Evolutionary conservation across 139 green algal species (phyloP).

Genomic region (Chlamydomonas sp.): DNA sequence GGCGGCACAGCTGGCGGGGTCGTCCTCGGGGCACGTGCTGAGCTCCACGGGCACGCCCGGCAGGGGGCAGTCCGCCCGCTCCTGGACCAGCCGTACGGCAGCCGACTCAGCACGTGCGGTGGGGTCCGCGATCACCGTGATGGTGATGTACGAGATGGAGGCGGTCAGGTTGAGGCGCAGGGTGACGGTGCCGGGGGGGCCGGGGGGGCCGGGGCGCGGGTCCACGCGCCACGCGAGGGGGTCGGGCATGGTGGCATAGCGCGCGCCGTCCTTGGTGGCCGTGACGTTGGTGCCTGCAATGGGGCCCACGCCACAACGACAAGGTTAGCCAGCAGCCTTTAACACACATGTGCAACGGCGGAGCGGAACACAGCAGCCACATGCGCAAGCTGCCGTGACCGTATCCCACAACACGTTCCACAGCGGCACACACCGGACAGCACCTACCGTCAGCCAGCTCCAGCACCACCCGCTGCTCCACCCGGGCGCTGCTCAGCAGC

Average conservation of each 20-base stretch:
- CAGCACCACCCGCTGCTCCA: not conserved
- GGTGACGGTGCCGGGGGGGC: not conserved
- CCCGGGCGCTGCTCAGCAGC: not conserved
- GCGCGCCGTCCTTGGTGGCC: not conserved
- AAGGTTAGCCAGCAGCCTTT: no score
- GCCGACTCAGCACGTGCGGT: not conserved
- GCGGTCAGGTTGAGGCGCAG: not conserved
- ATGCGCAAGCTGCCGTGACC: no score
- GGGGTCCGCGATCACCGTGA: not conserved
- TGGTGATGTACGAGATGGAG: not conserved
- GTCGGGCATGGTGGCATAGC: not conserved
- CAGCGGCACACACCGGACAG: not conserved
- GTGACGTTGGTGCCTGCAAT: not conserved
- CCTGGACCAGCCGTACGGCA: not conserved
- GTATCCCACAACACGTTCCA: no score
- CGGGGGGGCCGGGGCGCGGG: not conserved
- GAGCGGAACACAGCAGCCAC: no score
- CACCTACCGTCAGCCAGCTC: constrained; percentile 14
- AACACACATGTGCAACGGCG: no score
- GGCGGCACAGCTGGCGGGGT: no score
- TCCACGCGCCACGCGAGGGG: not conserved
- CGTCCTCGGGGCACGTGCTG: no score
- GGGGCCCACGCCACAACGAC: no score
- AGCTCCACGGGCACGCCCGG: no score
- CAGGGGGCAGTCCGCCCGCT: no score